Conservation (phyloP, 78 protist genomes). For the Dictyostelium discoideum region dicty_2.7 NC_007091.3:4679501-4680000, state of each 20-base stretch:
- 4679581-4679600: not conserved
- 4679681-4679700: not conserved
- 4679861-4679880: not conserved
- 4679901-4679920: constrained; percentile 17
- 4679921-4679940: not conserved
- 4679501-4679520: constrained; percentile 13
- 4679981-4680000: not conserved
- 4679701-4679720: not conserved
- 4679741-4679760: not conserved
- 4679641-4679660: not conserved
- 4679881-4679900: not conserved
- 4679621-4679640: not conserved
- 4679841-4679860: not conserved
- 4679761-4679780: not conserved
- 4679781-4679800: constrained; percentile 4
- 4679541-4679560: not conserved
- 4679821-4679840: not conserved
- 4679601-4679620: not conserved
- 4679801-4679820: not conserved
- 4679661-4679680: not conserved
- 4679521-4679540: constrained; percentile 25
- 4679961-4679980: not conserved
- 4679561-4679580: not conserved
- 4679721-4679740: not conserved
- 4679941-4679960: not conserved